Evolutionary conservation across 306 rosid genomes (phyloP).

Genomic region (Carpinus viminea): DNA sequence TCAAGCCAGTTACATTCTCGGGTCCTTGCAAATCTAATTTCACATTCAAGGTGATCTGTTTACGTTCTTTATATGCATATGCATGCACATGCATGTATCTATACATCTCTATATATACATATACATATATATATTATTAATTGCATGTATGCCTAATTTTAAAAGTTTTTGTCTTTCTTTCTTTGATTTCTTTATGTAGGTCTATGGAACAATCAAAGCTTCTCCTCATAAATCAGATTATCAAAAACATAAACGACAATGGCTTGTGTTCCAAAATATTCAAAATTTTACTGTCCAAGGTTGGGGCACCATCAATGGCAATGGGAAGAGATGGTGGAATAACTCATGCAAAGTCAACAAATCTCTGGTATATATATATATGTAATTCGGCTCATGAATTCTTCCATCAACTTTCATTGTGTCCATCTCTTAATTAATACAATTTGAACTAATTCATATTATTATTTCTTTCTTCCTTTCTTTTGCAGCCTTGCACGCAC

Average conservation of each 20-base stretch:
- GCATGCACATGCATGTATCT: not conserved
- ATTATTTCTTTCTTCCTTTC: conserved; percentile 3
- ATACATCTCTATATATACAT: not conserved
- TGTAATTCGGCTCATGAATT: not conserved
- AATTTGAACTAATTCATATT: not conserved
- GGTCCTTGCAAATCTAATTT: conserved; percentile 67
- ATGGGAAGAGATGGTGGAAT: conserved; percentile 80
- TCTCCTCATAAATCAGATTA: conserved; percentile 54
- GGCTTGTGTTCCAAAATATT: conserved; percentile 56
- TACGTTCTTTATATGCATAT: too few relatives aligned
- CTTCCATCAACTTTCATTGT: not conserved
- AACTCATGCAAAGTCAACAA: conserved; percentile 74
- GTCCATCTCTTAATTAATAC: not conserved
- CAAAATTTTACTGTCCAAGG: conserved; percentile 56
- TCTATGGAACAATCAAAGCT: conserved; percentile 70
- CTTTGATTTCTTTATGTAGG: conserved; percentile 38
- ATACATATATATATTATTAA: not conserved
- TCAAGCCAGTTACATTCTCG: conserved; percentile 63
- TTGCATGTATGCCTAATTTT: not conserved
- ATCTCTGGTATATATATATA: conserved; percentile 36
- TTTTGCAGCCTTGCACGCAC: conserved; percentile 61
- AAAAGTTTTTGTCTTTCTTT: too few relatives aligned
- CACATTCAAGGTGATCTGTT: conserved; percentile 44
- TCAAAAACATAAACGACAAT: conserved; percentile 32
- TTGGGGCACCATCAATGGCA: conserved; percentile 74